Conservation (phyloP, 1,284 basidiomycete genomes). For the Irpex sp. region DNA sequence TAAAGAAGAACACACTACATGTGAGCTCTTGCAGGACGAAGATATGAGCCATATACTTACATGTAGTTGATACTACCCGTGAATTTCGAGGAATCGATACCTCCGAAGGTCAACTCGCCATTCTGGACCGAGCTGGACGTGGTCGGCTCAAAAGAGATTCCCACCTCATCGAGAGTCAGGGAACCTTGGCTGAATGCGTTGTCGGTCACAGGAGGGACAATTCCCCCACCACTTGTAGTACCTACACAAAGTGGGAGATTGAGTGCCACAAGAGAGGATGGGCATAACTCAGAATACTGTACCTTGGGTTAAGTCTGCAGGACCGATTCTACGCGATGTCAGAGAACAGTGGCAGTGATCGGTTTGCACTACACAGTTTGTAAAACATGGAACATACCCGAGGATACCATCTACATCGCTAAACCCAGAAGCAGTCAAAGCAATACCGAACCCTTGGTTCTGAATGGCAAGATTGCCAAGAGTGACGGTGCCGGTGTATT, state of each 20-base stretch:
- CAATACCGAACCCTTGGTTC: slow-evolving; percentile 52
- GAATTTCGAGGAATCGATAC: slow-evolving; percentile 44
- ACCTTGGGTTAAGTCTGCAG: slow-evolving; percentile 41
- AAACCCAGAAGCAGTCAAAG: slow-evolving; percentile 33
- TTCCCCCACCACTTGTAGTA: background rate
- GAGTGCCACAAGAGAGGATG: too few relatives aligned
- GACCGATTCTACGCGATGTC: slow-evolving; percentile 35
- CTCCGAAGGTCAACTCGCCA: slow-evolving; percentile 39
- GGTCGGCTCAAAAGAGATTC: slow-evolving; percentile 49
- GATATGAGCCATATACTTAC: slow-evolving; percentile 25
- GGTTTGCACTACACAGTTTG: background rate
- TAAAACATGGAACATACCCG: slow-evolving; percentile 24
- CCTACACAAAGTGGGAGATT: background rate
- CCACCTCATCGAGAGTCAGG: slow-evolving; percentile 31
- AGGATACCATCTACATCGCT: slow-evolving; percentile 48
- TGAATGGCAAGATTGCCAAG: slow-evolving; percentile 13
- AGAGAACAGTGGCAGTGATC: background rate
- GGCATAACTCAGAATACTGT: background rate
- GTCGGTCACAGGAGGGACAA: slow-evolving; percentile 28
- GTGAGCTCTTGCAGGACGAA: background rate
- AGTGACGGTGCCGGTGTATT: slow-evolving; percentile 20
- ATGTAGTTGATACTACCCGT: slow-evolving; percentile 42
- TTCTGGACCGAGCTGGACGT: slow-evolving; percentile 23
- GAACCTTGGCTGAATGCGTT: slow-evolving; percentile 38
- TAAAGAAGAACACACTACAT: background rate